These are phyloP conservation scores for Chytriomyces sp. DNA, from an alignment of 192 early-diverging fungal genomes.

Conservation along the genomic window DNA sequence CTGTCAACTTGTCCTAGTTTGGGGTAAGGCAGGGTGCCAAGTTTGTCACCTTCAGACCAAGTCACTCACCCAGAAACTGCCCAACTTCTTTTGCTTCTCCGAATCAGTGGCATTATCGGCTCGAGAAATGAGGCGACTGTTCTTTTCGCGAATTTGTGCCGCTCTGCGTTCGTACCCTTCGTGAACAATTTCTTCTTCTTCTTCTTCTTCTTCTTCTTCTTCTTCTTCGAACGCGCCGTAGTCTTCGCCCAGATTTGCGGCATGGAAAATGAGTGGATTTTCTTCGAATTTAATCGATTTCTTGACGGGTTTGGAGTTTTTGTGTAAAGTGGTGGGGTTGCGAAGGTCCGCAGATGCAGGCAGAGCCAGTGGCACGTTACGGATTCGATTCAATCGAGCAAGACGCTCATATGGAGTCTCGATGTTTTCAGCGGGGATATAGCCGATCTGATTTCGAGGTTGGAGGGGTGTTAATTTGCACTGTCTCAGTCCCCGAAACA, in stretches of 20 bases:
- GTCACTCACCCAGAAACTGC: conserved; percentile 1
- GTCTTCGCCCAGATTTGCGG: conserved; percentile 20
- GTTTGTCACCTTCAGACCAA: too few species aligned
- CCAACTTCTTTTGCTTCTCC: neutral
- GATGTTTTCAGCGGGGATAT: conserved; percentile 88
- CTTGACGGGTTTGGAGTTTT: neutral
- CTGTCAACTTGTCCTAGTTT: too few species aligned
- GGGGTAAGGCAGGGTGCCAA: too few species aligned
- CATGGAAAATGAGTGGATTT: neutral
- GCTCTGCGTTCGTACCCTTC: neutral
- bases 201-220: conserved; percentile 25
- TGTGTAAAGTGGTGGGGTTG: neutral
- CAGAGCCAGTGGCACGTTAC: conserved; percentile 60
- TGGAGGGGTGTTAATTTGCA: neutral
- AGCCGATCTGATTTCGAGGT: conserved; percentile 64
- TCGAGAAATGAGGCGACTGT: too few species aligned
- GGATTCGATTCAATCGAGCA: conserved; percentile 73
- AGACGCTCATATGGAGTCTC: conserved; percentile 81
- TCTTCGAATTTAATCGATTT: neutral
- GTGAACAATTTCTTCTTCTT: neutral
- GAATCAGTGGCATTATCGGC: too few species aligned
- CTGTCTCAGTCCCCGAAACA: neutral
- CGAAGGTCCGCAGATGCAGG: neutral
- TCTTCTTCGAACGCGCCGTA: conserved; percentile 36
- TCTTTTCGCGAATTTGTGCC: too few species aligned